Evolutionary conservation across 2,329 filamentous ascomycete species (phyloP).

Genomic region (Leptographium wingfieldii): DNA sequence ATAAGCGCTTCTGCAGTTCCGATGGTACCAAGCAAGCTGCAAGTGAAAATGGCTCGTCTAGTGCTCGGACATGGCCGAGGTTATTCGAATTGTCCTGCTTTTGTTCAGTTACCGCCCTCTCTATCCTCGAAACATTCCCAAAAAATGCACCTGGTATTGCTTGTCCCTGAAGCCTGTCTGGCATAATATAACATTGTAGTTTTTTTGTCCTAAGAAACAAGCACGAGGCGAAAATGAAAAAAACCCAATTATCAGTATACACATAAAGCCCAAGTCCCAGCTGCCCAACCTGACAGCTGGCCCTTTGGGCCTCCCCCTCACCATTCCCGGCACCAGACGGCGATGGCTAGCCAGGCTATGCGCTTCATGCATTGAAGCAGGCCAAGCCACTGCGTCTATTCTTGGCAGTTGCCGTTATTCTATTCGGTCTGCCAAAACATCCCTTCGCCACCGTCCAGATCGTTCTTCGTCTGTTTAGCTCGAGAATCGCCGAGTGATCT

Average conservation of each 20-base stretch:
- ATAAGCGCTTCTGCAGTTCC: too few species aligned
- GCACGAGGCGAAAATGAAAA: not conserved
- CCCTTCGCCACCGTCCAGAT: not conserved
- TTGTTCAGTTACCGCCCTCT: not conserved
- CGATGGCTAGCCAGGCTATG: not conserved
- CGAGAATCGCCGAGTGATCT: constrained; percentile 16
- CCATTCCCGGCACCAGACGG: not conserved
- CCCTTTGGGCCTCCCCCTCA: not conserved
- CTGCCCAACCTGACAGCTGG: not conserved
- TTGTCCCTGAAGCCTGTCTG: not conserved
- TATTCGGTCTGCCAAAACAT: not conserved
- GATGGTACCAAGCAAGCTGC: too few species aligned
- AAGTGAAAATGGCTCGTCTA: not conserved
- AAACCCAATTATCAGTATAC: constrained; percentile 4
- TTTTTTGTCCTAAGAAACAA: not conserved
- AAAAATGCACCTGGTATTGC: not conserved
- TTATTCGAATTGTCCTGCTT: not conserved
- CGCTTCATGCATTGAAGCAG: not conserved
- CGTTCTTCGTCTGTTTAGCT: constrained; percentile 11
- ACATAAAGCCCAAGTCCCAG: not conserved
- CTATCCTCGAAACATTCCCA: not conserved
- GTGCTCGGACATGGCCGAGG: too few species aligned
- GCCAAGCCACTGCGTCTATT: not conserved
- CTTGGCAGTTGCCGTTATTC: not conserved
- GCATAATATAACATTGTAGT: not conserved